Evolutionary conservation across 805 yeast species (phyloP).

Genomic region (Yueomyces sp.): DNA sequence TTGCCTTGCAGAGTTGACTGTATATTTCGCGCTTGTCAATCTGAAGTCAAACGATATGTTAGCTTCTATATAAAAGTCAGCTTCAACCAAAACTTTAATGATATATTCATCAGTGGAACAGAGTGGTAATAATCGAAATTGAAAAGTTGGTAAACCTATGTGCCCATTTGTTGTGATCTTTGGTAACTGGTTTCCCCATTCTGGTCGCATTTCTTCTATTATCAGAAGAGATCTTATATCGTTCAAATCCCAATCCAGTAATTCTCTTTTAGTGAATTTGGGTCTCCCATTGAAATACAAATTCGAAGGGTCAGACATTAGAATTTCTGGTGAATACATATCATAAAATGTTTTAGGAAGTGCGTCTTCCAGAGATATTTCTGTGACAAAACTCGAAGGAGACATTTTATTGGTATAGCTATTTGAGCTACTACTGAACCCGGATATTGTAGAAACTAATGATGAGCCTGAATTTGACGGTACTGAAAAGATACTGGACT

Average conservation of each 20-base stretch:
- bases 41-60: conserved; percentile 41
- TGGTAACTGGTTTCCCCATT: conserved; percentile 45
- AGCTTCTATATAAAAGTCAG: conserved; percentile 57
- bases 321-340: conserved; percentile 45
- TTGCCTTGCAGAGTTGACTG: conserved; percentile 42
- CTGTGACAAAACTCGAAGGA: conserved; percentile 7
- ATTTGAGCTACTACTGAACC: not conserved
- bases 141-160: conserved; percentile 26
- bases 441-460: conserved; percentile 6
- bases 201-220: conserved; percentile 34
- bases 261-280: conserved; percentile 43
- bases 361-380: conserved; percentile 32
- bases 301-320: conserved; percentile 27
- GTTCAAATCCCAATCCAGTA: conserved; percentile 60
- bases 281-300: conserved; percentile 47
- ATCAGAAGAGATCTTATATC: conserved; percentile 55
- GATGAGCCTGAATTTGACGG: conserved; percentile 14
- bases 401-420: not conserved
- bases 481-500: conserved; percentile 9
- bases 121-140: conserved; percentile 39
- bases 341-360: conserved; percentile 39
- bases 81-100: conserved; percentile 34
- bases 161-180: conserved; percentile 16
- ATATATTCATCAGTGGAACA: conserved; percentile 36
- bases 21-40: conserved; percentile 46